Evolutionary conservation across 2,329 filamentous ascomycete genomes (phyloP).

Genomic region (Sclerotinia trifoliorum): DNA sequence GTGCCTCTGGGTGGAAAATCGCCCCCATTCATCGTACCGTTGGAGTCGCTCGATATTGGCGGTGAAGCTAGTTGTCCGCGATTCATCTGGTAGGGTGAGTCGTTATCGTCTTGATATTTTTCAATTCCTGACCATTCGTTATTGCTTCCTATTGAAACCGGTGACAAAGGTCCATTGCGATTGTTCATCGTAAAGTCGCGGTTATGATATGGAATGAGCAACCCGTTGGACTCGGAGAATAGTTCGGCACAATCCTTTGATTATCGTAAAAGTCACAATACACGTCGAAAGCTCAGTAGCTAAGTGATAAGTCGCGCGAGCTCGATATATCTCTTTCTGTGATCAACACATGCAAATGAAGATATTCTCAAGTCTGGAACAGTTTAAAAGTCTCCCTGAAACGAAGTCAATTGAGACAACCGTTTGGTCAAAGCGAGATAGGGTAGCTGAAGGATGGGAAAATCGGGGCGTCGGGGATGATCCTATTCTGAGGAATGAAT

Average conservation of each 20-base stretch:
- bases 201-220: conserved; percentile 15
- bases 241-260: conserved; percentile 11
- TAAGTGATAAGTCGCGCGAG: neutral
- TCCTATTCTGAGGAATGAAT: neutral
- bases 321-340: neutral
- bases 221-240: conserved; percentile 14
- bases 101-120: conserved; percentile 59
- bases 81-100: conserved; percentile 49
- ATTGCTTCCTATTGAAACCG: conserved; percentile 70
- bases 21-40: conserved; percentile 60
- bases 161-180: conserved; percentile 75
- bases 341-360: conserved; percentile 17
- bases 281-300: conserved; percentile 5
- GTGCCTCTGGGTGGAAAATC: conserved; percentile 50
- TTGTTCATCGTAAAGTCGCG: conserved; percentile 58
- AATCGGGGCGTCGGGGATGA: neutral
- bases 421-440: conserved; percentile 23
- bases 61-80: conserved; percentile 65
- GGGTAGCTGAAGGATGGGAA: conserved; percentile 20
- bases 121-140: conserved; percentile 77
- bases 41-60: conserved; percentile 64
- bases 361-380: conserved; percentile 16
- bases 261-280: neutral
- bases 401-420: conserved; percentile 16
- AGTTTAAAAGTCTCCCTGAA: conserved; percentile 18